Base-by-base conservation (phyloP, 2,329 filamentous ascomycete genomes). In the Monilinia polystroma region DNA sequence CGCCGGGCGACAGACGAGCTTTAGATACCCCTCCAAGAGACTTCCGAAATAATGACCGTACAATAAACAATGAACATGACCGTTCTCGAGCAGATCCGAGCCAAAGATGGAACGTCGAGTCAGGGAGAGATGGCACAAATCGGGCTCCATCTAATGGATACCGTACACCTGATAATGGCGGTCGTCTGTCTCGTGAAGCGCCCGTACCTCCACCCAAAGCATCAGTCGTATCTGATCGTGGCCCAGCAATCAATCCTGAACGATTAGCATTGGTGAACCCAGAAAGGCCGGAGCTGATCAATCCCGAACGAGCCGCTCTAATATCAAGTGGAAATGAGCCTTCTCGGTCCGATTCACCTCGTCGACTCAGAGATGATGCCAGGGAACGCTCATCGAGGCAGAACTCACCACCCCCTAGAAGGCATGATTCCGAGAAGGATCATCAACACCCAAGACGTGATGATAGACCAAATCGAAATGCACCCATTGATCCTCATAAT, bases 331-430 rank as follows among this genome's bases (percentile, higher is more conserved):
- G 70, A 12, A 74, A 72, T 14, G 72, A 74, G 32, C 51, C 67
- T 47, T 35, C 72, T 55, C 72, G 72, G 20, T 71, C 72, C n/a
- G 71, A 73, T 23, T 75, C 75, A 29, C 74, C 74, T 57, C 71
- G 75, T 54, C 70, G 73, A 23, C 68, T 60, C n/a, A 73, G 74
- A 68, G 75, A 77, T 32, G 76, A 77, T 20, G 43, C 59, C 1
- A 69, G 72, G 64, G 73, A 76, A 16, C 70, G 71, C 55, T 55
- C 49, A 12, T 63, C 78, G 4, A 76, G 79, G 29, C 77, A 77
- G 3, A 80, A 82, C 64, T 88, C 86, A 10, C 84, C 86, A 6
- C 88, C 86, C 10, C 84, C 86, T 5, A 80, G 84, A 70, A 77
- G 80, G 69, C 69, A 74, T 64, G 79, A 80, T 29, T 72, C 77